A percentile compares a stretch with the other conserved stretches of the same genome.
phyloP scores from a whole-genome alignment of 2,329 filamentous ascomycete genomes.

The Fusarium nisikadoi region DNA sequence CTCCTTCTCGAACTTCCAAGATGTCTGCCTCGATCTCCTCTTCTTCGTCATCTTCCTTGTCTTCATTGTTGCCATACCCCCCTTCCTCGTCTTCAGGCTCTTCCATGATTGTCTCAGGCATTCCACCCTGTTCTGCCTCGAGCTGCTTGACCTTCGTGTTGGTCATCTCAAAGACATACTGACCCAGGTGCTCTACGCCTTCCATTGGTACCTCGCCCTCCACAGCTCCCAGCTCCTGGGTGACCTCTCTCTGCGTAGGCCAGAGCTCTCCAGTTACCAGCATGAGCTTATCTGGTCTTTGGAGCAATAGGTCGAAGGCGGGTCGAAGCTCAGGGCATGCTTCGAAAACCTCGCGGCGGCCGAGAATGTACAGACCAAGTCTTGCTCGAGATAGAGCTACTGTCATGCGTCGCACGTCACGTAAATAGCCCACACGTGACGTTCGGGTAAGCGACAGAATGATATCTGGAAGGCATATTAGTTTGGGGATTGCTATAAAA shows the following conservation, averaged over 20 bases:
- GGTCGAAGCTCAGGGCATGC: slow-evolving; percentile 86
- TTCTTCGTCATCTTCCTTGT: slow-evolving; percentile 47
- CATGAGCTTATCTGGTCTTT: slow-evolving; percentile 81
- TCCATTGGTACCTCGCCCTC: slow-evolving; percentile 79
- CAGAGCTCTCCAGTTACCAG: slow-evolving; percentile 89
- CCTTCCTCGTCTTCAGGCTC: slow-evolving; percentile 48
- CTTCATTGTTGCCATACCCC: slow-evolving; percentile 46
- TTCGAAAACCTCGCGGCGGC: slow-evolving; percentile 88
- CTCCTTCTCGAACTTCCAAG: slow-evolving; percentile 50
- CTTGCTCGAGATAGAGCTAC: slow-evolving; percentile 93
- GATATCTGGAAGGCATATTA: slow-evolving; percentile 70
- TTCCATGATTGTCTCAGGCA: slow-evolving; percentile 40
- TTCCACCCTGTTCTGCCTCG: slow-evolving; percentile 50
- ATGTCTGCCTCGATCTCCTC: slow-evolving; percentile 49
- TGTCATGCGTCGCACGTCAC: slow-evolving; percentile 91
- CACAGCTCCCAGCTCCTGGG: slow-evolving; percentile 55
- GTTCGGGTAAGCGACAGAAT: slow-evolving; percentile 94
- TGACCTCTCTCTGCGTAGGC: slow-evolving; percentile 68
- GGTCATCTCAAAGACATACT: slow-evolving; percentile 98
- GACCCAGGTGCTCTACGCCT: slow-evolving; percentile 90
- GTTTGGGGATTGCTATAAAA: background rate
- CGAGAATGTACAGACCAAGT: slow-evolving; percentile 90
- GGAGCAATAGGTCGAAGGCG: slow-evolving; percentile 82
- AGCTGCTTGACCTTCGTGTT: slow-evolving; percentile 66
- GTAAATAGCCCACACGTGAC: slow-evolving; percentile 87